Base-by-base conservation (phyloP, 73 alveolate genomes). In the Paramecium octaurelia region DNA sequence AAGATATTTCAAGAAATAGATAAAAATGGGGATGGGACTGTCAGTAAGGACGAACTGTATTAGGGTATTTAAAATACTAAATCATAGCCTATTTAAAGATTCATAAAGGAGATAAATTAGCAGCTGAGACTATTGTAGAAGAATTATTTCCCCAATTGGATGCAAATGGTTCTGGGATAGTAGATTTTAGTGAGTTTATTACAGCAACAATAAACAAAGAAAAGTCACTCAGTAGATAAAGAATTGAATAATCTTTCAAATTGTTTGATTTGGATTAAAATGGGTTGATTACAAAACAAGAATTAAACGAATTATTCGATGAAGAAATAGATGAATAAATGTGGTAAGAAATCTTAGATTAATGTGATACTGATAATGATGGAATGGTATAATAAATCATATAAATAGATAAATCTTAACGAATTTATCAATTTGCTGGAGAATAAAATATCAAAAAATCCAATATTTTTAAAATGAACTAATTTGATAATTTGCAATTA, bases 11-110 rank as follows among this genome's bases (percentile, higher is more conserved):
- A 80, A 43, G 91, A 80, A 11, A 43, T 80, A 18, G 91, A 80
- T 80, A 80, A 80, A 24, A 80, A 80, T 80, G 91, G 91, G 3
- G 91, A 80, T 80, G 91, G 91, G 21, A 80, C 73, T n/a, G 91
- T 80, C 24, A 80, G 91, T 44, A 80, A 80, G 46, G 91, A 80
- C 4, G 91, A 80, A 24, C 31, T 80, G 6, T 80, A 31, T 80
- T 80, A 80, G 24, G 91, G 91, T 80, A 29, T 31, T 4, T 0
- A 23, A 14, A n/a, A 8, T 3, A 75, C 3, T 12, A 12, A 75
- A 0, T 16, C 5, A 7, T 35, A 80, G 91, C 76, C 7, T 80
- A 80, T 23, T 42, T 80, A 23, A 80, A 46, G 6, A 43, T 80
- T 11, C 29, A 44, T 4, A 80, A 80, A 21, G 91, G 91, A 23